Evolutionary conservation across 2,329 filamentous ascomycete genomes (phyloP), one percentile per base, ranked within the genome.

Genomic region (Fusarium pseudoanthophilum): DNA sequence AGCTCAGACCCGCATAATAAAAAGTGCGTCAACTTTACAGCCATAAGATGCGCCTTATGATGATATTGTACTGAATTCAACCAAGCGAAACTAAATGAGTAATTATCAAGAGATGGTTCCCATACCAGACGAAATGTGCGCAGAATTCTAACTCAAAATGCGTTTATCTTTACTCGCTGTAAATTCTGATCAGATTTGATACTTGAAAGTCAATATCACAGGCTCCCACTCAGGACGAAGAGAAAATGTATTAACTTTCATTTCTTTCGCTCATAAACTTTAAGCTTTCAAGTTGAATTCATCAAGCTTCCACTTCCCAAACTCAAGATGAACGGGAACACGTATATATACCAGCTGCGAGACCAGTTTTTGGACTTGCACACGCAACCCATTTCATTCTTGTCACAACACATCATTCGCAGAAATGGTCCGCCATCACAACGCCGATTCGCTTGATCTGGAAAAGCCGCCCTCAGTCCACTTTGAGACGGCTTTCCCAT

Each of bases 401-500:
- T 8, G 30, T 24, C 18, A 9, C 48, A 20, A 4, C 30, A 34
- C 18, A 52, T 18, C 9, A 51, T 8, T 34, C 48, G 4, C n/a
- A 20, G 24, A 34, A 11, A 52, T 52, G 30, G 11, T 20, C 16
- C 32, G 16, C 10, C 30, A 26, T 4, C 3, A 34, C n/a, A 11
- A 34, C 11, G 24, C 30, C n/a, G 8, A 34, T 43, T 34, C 40
- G 7, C 2, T 18, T 7, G 26, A 28, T 24, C 20, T 49, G 15
- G n/a, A 55, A 26, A 60, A 59, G 26, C 43, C n/a, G 5, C 39
- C 52, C 1, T 43, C 26, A 4, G 3, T 32, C 9, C 20, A 46
- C 13, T 49, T 64, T 32, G 63, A 68, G 20, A 60, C 36, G 2
- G 56, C 58, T 5, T 49, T 26, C 5, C 52, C 37, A 5, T 64